Evolutionary conservation across 2,329 filamentous ascomycete species (phyloP).

Genomic region (Cercospora sesami): DNA sequence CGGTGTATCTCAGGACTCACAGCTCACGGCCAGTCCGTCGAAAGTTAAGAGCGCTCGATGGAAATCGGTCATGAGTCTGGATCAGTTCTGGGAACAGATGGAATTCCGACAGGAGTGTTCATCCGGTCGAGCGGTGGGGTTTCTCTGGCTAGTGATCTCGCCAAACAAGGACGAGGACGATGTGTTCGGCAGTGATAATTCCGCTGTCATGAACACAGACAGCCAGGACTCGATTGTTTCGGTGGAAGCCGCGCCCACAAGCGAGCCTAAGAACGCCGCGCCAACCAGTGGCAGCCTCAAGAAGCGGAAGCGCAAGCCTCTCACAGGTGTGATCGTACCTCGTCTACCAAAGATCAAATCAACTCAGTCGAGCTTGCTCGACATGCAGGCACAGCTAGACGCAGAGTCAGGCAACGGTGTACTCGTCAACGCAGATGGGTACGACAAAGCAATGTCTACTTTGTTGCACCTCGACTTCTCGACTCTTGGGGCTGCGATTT

Average conservation of each 20-base stretch:
- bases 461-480: conserved; percentile 74
- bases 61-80: conserved; percentile 78
- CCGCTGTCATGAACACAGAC: conserved; percentile 7
- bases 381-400: conserved; percentile 22
- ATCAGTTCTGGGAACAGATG: conserved; percentile 99
- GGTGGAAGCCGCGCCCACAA: conserved; percentile 5
- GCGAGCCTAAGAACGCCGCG: conserved; percentile 7
- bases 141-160: conserved; percentile 85
- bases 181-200: conserved; percentile 1
- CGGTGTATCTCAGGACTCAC: conserved; percentile 32
- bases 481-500: conserved; percentile 60
- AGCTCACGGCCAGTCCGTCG: conserved; percentile 39
- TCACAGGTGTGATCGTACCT: conserved; percentile 62
- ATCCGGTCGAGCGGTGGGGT: conserved; percentile 86
- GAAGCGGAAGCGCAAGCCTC: conserved; percentile 46
- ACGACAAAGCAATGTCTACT: conserved; percentile 55
- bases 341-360: conserved; percentile 56
- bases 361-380: conserved; percentile 28
- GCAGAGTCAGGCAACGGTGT: conserved; percentile 24
- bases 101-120: conserved; percentile 94
- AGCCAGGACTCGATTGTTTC: conserved; percentile 26
- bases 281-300: conserved; percentile 16
- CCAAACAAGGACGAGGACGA: conserved; percentile 44
- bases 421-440: conserved; percentile 36
- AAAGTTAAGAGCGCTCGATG: conserved; percentile 65